These are phyloP conservation scores for Torulaspora indica DNA, from an alignment of 805 yeast genomes.

Conservation along the genomic window DNA sequence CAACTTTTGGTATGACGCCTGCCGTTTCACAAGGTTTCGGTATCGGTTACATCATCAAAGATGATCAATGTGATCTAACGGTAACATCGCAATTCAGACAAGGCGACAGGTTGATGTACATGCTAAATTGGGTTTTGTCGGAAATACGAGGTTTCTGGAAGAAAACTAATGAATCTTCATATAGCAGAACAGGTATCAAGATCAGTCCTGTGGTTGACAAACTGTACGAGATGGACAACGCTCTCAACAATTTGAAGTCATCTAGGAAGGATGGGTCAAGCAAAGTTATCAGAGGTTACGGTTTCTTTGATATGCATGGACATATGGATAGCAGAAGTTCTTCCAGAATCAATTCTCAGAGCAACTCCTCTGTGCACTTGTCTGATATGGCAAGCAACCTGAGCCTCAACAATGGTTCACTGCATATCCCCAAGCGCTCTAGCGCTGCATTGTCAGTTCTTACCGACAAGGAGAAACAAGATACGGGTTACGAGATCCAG, in stretches of 20 bases:
- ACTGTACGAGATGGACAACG: constrained; percentile 38
- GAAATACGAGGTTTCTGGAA: constrained; percentile 51
- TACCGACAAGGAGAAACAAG: constrained; percentile 28
- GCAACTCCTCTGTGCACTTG: constrained; percentile 18
- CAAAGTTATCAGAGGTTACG: constrained; percentile 19
- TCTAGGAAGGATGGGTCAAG: constrained; percentile 6
- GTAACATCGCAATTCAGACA: constrained; percentile 84
- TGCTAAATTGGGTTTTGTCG: constrained; percentile 61
- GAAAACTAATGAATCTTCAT: constrained; percentile 10
- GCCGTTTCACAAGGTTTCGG: constrained; percentile 87
- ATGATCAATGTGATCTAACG: constrained; percentile 74
- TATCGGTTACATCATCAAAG: constrained; percentile 83
- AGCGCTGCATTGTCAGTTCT: constrained; percentile 24
- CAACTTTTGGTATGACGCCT: constrained; percentile 85
- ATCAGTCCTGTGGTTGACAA: constrained; percentile 31
- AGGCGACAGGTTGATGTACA: constrained; percentile 70
- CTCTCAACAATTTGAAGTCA: constrained; percentile 16
- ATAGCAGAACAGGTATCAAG: constrained; percentile 21
- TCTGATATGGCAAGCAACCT: constrained; percentile 17
- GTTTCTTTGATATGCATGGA: constrained; percentile 29
- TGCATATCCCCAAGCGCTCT: constrained; percentile 15
- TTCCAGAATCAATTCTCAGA: constrained; percentile 17
- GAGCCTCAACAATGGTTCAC: constrained; percentile 1
- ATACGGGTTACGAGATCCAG: constrained; percentile 30
- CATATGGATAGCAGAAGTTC: constrained; percentile 28